Evolutionary conservation across 768 basidiomycete species (phyloP).

Genomic region (Auricularia sp.): DNA sequence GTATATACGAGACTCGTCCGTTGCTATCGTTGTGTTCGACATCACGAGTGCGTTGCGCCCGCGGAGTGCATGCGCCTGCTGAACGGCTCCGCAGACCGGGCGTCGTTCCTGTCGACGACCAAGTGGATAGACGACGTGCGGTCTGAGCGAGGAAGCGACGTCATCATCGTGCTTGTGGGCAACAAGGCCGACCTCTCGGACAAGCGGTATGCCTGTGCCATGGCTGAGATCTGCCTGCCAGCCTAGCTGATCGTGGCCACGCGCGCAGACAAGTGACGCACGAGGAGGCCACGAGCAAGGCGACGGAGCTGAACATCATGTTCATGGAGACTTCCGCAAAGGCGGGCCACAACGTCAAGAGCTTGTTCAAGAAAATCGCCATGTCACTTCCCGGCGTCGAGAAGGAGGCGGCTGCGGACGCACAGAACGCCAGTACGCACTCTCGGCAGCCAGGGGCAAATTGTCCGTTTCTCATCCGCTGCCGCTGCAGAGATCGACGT

Average conservation of each 20-base stretch:
- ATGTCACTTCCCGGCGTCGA: constrained; percentile 96
- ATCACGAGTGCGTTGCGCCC: constrained; percentile 72
- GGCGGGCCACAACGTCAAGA: constrained; percentile 98
- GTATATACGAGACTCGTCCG: constrained; percentile 97
- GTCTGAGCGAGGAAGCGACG: constrained; percentile 93
- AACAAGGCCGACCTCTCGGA: constrained; percentile 99
- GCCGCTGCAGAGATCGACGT: constrained; percentile 75
- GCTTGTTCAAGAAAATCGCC: constrained; percentile 98
- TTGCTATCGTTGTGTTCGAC: constrained; percentile 97
- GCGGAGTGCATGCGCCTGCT: neutral
- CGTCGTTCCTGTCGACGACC: constrained; percentile 94
- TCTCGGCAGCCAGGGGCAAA: neutral
- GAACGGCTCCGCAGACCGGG: constrained; percentile 55
- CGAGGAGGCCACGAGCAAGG: constrained; percentile 89
- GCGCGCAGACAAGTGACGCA: constrained; percentile 85
- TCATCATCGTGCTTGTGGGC: constrained; percentile 95
- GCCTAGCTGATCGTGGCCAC: constrained; percentile 4
- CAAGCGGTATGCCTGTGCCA: constrained; percentile 61
- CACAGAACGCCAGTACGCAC: constrained; percentile 35
- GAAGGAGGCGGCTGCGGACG: constrained; percentile 42
- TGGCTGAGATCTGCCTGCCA: constrained; percentile 1
- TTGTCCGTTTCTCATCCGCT: no score
- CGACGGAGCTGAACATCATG: constrained; percentile 87
- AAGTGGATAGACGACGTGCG: constrained; percentile 99
- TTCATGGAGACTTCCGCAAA: constrained; percentile 99